A percentile compares a stretch with the other conserved stretches of the same genome.
These are phyloP conservation scores for Neurospora sp. DNA, from an alignment of 495 filamentous ascomycete genomes.

Conservation along the genomic window DNA sequence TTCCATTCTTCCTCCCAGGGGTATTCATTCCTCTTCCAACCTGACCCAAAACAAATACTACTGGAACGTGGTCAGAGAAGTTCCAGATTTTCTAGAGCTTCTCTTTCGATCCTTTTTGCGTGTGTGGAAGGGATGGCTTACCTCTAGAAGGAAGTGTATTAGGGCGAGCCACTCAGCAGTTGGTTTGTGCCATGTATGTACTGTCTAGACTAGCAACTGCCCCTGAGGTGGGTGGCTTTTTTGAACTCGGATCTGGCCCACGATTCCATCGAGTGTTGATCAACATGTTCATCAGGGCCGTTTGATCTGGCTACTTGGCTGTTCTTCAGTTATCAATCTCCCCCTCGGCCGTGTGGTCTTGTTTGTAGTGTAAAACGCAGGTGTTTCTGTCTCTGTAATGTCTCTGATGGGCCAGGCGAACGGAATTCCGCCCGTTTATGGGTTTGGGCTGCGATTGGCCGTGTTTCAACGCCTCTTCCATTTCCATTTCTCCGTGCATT, in stretches of 20 bases:
- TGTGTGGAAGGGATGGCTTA: not conserved
- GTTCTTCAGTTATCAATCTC: not conserved
- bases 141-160: not conserved
- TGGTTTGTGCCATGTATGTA: not conserved
- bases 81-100: not conserved
- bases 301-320: not conserved
- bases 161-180: not conserved
- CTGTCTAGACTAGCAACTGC: not conserved
- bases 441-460: conserved; percentile 10
- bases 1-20: not conserved
- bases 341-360: not conserved
- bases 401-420: conserved; percentile 1
- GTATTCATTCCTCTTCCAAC: not conserved
- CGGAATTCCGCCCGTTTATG: conserved; percentile 9
- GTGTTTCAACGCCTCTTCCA: conserved; percentile 14
- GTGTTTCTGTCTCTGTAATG: not conserved
- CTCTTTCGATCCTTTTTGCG: not conserved
- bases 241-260: not conserved
- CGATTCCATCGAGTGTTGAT: not conserved
- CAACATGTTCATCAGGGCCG: not conserved
- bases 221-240: not conserved
- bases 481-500: conserved; percentile 12
- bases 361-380: not conserved
- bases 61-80: not conserved
- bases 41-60: not conserved